phyloP scores from a whole-genome alignment of 1,284 basidiomycete genomes.

The Chiua sp. region DNA sequence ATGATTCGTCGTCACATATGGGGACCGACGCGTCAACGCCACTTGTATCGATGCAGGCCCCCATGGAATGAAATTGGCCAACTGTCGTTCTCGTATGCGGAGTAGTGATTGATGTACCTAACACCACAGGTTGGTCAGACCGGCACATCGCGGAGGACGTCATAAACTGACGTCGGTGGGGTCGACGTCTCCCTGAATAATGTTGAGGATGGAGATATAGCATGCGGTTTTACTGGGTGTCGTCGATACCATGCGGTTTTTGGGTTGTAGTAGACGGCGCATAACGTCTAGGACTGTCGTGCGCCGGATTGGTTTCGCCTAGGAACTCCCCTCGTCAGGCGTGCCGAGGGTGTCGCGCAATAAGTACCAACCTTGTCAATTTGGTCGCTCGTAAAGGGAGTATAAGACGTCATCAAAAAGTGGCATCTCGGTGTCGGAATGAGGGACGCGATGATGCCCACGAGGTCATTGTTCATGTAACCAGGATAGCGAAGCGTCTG shows the following conservation, averaged over 20 bases:
- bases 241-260: slow-evolving; percentile 99
- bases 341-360: background rate
- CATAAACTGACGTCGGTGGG: slow-evolving; percentile 83
- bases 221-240: slow-evolving; percentile 90
- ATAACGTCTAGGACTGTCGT: slow-evolving; percentile 99
- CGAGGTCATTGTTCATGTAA: slow-evolving; percentile 99
- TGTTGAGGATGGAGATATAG: slow-evolving; percentile 98
- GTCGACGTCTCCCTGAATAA: slow-evolving; percentile 98
- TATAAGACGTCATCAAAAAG: slow-evolving; percentile 99
- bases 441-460: slow-evolving; percentile 95
- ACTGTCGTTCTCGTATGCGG: slow-evolving; percentile 94
- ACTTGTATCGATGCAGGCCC: slow-evolving; percentile 99
- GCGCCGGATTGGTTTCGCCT: slow-evolving; percentile 90
- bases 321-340: slow-evolving; percentile 1
- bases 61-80: slow-evolving; percentile 99
- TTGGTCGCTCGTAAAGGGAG: slow-evolving; percentile 96
- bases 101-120: slow-evolving; percentile 97
- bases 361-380: slow-evolving; percentile 79
- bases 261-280: slow-evolving; percentile 96
- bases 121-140: slow-evolving; percentile 5
- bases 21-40: slow-evolving; percentile 90
- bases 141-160: slow-evolving; percentile 6
- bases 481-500: slow-evolving; percentile 97
- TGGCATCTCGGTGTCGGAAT: slow-evolving; percentile 99
- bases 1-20: slow-evolving; percentile 88